phyloP scores from a whole-genome alignment of 208 protist genomes.

The Crithidia brevicula region DNA sequence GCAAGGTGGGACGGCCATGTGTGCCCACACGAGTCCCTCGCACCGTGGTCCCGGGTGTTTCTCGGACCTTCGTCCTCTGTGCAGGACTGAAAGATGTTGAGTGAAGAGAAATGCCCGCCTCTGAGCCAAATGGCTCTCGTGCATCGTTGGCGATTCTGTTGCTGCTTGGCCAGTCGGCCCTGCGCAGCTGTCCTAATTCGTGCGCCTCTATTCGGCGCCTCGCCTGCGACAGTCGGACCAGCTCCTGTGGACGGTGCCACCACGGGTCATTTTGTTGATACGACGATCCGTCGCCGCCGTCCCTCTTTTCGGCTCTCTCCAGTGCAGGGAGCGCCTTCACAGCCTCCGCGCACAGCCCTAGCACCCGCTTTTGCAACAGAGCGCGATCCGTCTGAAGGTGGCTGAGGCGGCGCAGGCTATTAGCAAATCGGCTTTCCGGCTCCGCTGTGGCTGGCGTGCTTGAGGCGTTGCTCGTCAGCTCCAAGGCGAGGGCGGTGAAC shows the following conservation, averaged over 20 bases:
- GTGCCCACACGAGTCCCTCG: constrained; percentile 8
- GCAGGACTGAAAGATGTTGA: not conserved
- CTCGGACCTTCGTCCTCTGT: not conserved
- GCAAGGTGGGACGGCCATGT: not conserved
- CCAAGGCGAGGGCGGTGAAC: constrained; percentile 50
- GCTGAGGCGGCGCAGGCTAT: constrained; percentile 28
- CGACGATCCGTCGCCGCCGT: not conserved
- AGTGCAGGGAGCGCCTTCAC: constrained; percentile 12
- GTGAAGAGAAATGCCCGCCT: not conserved
- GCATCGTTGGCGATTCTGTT: not conserved
- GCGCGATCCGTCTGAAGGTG: constrained; percentile 35
- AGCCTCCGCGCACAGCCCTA: constrained; percentile 20
- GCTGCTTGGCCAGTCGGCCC: not conserved
- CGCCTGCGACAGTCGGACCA: constrained; percentile 35
- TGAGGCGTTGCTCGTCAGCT: constrained; percentile 18
- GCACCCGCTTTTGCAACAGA: constrained; percentile 33
- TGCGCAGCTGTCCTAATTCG: constrained; percentile 12
- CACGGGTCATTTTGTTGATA: constrained; percentile 5
- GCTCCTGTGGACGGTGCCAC: constrained; percentile 34
- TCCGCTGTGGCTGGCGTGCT: constrained; percentile 14
- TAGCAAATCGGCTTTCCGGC: constrained; percentile 11
- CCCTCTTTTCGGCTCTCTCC: constrained; percentile 5
- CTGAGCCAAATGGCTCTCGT: too few species aligned
- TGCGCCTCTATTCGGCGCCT: constrained; percentile 14
- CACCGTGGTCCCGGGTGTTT: not conserved